These are phyloP conservation scores for Euphrasia arctica DNA, from an alignment of 305 asterid species.

Conservation along the genomic window DNA sequence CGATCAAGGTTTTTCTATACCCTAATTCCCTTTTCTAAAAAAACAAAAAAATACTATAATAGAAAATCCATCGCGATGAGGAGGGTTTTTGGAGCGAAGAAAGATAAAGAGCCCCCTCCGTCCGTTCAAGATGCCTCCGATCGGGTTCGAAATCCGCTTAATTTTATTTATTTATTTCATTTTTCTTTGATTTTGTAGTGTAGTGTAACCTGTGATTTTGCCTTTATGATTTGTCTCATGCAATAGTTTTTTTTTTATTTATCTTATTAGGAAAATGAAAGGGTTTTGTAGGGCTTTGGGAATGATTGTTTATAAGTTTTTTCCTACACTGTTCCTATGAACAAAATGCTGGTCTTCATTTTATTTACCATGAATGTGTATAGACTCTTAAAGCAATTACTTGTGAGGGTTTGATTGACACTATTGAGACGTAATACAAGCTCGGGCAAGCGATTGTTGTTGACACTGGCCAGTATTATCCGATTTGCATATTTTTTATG, in stretches of 20 bases:
- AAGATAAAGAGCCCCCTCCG: conserved; percentile 87
- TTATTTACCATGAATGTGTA: too few relatives aligned
- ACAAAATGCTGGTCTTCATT: not conserved
- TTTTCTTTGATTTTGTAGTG: not conserved
- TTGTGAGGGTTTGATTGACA: not conserved
- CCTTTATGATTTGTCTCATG: not conserved
- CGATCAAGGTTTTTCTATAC: conserved; percentile 24
- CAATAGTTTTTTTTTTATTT: not conserved
- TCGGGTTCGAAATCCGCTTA: conserved; percentile 46
- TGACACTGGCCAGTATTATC: not conserved
- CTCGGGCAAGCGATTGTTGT: not conserved
- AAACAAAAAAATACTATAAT: not conserved
- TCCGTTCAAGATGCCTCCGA: conserved; percentile 87
- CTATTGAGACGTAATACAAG: conserved; percentile 14
- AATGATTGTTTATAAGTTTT: not conserved
- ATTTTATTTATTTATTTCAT: not conserved
- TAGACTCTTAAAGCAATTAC: not conserved
- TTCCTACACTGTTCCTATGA: conserved; percentile 1
- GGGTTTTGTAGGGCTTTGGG: not conserved
- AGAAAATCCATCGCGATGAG: conserved; percentile 42
- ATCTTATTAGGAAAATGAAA: not conserved
- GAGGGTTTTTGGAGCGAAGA: conserved; percentile 93
- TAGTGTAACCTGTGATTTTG: not conserved
- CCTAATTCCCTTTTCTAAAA: conserved; percentile 19
- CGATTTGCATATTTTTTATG: too few relatives aligned